These are phyloP conservation scores for Coix lacrymajobi DNA, from an alignment of 176 grass and related monocot genomes.

Conservation along the genomic window DNA sequence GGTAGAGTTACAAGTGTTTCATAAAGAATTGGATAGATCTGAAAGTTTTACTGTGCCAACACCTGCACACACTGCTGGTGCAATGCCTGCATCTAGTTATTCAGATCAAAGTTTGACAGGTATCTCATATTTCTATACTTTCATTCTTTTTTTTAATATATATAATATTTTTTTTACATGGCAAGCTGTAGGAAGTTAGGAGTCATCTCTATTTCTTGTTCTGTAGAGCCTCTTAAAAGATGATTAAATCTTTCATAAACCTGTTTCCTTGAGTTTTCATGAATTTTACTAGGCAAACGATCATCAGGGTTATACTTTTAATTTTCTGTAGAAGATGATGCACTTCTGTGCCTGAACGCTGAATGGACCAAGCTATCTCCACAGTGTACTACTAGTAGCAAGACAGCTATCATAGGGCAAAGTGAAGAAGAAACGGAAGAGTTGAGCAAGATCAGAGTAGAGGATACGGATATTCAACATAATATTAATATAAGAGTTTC, in stretches of 20 bases:
- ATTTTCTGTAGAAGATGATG: slow-evolving; percentile 21
- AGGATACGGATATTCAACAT: slow-evolving; percentile 20
- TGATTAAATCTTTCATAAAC: neutral
- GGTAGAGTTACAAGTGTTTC: neutral
- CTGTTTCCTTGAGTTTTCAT: neutral
- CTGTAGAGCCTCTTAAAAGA: neutral
- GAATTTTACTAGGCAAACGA: neutral
- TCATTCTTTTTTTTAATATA: neutral
- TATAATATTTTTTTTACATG: slow-evolving; percentile 27
- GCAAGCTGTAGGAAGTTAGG: neutral
- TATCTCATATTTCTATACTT: slow-evolving; percentile 6
- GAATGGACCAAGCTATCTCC: neutral
- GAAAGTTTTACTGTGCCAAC: slow-evolving; percentile 6
- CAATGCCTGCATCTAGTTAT: neutral
- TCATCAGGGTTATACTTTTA: neutral
- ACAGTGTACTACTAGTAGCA: neutral
- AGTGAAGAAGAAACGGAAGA: slow-evolving; percentile 15
- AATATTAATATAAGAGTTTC: slow-evolving; percentile 4
- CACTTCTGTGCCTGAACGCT: neutral
- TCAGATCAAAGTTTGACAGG: slow-evolving; percentile 32
- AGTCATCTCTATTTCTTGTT: neutral
- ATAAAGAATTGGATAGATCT: slow-evolving; percentile 16
- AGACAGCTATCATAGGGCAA: slow-evolving; percentile 17
- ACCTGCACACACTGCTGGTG: neutral
- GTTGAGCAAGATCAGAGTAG: neutral